Base-by-base conservation (phyloP, 2,329 filamentous ascomycete species). In the Colletotrichum musae region DNA sequence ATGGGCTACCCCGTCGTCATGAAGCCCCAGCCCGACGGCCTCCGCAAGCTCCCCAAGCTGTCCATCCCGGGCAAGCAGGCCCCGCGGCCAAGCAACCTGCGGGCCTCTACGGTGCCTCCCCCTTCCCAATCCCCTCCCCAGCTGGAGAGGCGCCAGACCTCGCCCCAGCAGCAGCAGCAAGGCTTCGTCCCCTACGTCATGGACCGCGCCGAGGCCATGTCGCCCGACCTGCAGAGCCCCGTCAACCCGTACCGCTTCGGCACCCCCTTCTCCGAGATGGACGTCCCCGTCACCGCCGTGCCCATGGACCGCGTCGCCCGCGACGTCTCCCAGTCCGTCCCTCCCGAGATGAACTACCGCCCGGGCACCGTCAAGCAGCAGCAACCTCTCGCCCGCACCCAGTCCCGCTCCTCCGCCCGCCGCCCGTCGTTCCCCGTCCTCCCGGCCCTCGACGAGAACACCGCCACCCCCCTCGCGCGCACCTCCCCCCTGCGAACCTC, bases 191-290 rank as follows among this genome's bases (percentile, higher is more conserved):
- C 86, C 3, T 86, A 88, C 70, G 81, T 80, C 56, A 88, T 88
- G 86, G 82, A 86, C 15, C 84, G 82, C 72, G 82, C 76, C 2
- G 84, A 86, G 61, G 82, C 87, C 3, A 75, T 83, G 54, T 88
- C 87, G 5, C 86, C 87, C 12, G 89, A 90, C 16, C 81, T 89
- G 64, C 85, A 87, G 71, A 88, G 92, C 4, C 85, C 87, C 0
- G 84, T 86, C 58, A 88, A 85, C 21, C 84, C 92, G 50, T 95
- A 94, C 81, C 90, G 93, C 63, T 91, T 94, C 72, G 92, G 90
- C n/a, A 97, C 94, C 0, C 94, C 95, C 16, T 93, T 95, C 78
- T 97, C 95, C 2, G 94, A 97, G 76, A 92, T 95, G 86, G 95
- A 98, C 77, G 90, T 95, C 13, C 95, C 95, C 0, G 82, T 97